These are phyloP conservation scores for Dacryopinax spathularia DNA, from an alignment of 768 basidiomycete species.

Conservation along the genomic window DNA sequence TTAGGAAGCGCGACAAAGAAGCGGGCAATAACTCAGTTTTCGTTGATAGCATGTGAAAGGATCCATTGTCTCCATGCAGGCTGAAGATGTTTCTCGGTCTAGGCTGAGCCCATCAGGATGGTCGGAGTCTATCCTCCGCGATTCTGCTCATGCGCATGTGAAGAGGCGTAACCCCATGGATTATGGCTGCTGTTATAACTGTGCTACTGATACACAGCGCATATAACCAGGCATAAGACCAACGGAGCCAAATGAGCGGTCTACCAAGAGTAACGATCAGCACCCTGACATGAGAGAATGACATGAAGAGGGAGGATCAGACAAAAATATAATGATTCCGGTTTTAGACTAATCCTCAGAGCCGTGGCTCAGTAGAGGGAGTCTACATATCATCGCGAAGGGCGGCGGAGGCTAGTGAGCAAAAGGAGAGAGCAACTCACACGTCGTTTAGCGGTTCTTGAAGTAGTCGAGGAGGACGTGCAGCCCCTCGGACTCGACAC, in stretches of 20 bases:
- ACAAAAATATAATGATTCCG: slow-evolving; percentile 72
- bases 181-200: background rate
- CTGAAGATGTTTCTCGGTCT: background rate
- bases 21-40: background rate
- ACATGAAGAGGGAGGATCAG: slow-evolving; percentile 33
- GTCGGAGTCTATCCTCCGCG: too few relatives aligned
- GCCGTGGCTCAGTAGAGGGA: slow-evolving; percentile 69
- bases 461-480: slow-evolving; percentile 92
- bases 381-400: slow-evolving; percentile 71
- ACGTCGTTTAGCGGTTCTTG: slow-evolving; percentile 63
- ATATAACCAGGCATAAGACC: background rate
- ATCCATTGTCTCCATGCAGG: too few relatives aligned
- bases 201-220: background rate
- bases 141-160: too few relatives aligned
- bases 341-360: slow-evolving; percentile 66
- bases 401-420: slow-evolving; percentile 5
- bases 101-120: background rate
- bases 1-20: background rate
- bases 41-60: background rate
- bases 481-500: slow-evolving; percentile 85
- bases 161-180: background rate
- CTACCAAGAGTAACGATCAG: background rate
- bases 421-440: slow-evolving; percentile 1
- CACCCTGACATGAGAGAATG: background rate
- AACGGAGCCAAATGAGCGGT: background rate